Evolutionary conservation across 805 yeast species (phyloP), one percentile per base, ranked within the genome.

Genomic region (Lipomyces japonicus): DNA sequence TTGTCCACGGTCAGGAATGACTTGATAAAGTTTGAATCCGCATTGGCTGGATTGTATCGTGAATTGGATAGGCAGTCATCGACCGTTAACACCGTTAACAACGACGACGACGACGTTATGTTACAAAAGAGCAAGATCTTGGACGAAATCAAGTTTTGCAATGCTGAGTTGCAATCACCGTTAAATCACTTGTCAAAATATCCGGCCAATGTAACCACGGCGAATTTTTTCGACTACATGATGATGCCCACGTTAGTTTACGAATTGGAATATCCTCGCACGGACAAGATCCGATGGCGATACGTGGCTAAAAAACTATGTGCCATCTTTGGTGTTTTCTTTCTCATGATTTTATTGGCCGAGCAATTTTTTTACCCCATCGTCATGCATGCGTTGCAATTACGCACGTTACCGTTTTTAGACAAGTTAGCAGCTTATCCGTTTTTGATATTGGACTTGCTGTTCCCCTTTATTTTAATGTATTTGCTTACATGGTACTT

Each of bases 161-260:
- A 75, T 44, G 82, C 78, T 60, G 97, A 90, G 68, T 66, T 91
- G 42, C 41, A 22, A 39, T 44, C 50, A 10, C 31, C 19, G 7
- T 25, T 18, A 18, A n/a, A 7, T 18, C 10, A 10, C 14, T 10
- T 14, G 10, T 10, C 40, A 3, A 61, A 63, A 24, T 93, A 91
- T 68, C 99, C 99, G 0, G 53, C 67, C 2, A 91, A 89, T 64
- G 78, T 93, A 51, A 77, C 78, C 9, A 52, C 80, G 4, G 46
- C 43, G 36, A 83, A 89, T 68, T 93, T 76, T 66, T 86, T 89
- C 65, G 75, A 72, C 69, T 93, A 76, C 69, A 73, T 95, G 21
- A 82, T 87, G 90, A 89, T 77, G 65, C 99, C 99, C 19, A 86
- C 95, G 0, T 70, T 61, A 18, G 90, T 87, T 31, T 87, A 88